Evolutionary conservation across 805 yeast species (phyloP).

Genomic region (Diddensiella transvaalensis): DNA sequence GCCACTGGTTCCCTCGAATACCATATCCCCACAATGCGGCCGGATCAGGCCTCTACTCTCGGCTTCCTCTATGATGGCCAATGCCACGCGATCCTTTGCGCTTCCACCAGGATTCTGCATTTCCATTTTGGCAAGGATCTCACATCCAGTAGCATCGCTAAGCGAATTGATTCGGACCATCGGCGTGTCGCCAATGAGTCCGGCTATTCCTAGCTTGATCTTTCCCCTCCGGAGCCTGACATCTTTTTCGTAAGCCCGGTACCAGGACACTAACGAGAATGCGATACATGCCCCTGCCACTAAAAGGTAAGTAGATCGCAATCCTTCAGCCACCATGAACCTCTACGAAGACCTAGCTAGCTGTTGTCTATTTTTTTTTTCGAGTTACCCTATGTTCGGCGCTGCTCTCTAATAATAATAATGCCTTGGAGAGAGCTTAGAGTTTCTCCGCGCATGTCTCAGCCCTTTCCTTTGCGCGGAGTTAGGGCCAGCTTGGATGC

Average conservation of each 20-base stretch:
- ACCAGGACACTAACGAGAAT: background rate
- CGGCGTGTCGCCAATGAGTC: conserved; percentile 89
- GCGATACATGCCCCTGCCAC: background rate
- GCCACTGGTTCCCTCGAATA: conserved; percentile 95
- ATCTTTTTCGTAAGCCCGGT: background rate
- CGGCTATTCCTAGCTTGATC: conserved; percentile 53
- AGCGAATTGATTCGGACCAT: conserved; percentile 69
- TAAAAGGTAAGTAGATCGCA: background rate
- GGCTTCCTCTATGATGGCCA: conserved; percentile 70
- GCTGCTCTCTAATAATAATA: no score
- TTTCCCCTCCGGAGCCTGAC: background rate
- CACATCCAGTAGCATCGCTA: conserved; percentile 69
- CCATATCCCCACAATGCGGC: conserved; percentile 63
- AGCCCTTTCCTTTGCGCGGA: no score
- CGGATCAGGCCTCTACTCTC: conserved; percentile 55
- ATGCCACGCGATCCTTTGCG: conserved; percentile 91
- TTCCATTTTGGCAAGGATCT: conserved; percentile 83
- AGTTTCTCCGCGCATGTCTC: no score
- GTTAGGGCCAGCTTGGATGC: no score
- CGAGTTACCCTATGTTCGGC: no score
- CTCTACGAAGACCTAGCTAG: no score
- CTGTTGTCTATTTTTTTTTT: no score
- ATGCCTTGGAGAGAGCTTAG: no score
- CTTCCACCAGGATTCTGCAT: conserved; percentile 89
- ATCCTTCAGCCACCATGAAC: no score